Conservation (phyloP, 1,284 basidiomycete genomes). For the Microbotryomycetes sp. region DNA sequence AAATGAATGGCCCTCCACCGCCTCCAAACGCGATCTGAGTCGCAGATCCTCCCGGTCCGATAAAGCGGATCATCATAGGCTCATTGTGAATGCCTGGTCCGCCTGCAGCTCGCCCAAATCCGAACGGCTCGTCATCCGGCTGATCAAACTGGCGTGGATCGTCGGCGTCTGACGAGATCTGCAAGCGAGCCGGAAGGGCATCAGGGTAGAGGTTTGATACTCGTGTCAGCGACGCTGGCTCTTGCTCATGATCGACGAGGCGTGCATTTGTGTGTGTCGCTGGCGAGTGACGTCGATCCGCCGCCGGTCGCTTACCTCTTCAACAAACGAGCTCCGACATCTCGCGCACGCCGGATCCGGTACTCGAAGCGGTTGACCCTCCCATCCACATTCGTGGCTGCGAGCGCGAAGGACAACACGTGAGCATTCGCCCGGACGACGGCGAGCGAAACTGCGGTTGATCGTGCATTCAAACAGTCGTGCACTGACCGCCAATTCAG, state of each 20-base stretch:
- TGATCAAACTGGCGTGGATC: slow-evolving; percentile 25
- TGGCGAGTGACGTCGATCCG: not conserved
- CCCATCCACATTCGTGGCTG: slow-evolving; percentile 17
- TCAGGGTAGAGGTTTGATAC: not conserved
- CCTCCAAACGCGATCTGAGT: not conserved
- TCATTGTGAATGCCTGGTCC: not conserved
- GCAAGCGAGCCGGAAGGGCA: not conserved
- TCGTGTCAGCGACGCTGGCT: not conserved
- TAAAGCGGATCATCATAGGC: not conserved
- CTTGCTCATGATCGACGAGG: too few species aligned
- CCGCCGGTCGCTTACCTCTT: slow-evolving; percentile 14
- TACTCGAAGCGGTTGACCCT: slow-evolving; percentile 3
- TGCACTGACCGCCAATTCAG: too few species aligned
- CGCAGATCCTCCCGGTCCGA: not conserved
- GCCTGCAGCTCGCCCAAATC: not conserved
- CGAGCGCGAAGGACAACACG: not conserved
- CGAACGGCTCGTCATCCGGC: slow-evolving; percentile 12
- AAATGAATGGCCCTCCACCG: not conserved
- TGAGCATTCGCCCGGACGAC: too few species aligned
- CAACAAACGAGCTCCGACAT: slow-evolving; percentile 13
- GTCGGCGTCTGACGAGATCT: slow-evolving; percentile 3
- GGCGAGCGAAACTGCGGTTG: too few species aligned
- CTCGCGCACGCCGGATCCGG: slow-evolving; percentile 7
- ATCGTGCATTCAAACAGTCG: too few species aligned
- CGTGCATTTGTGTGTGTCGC: too few species aligned